phyloP scores from a whole-genome alignment of 2,329 filamentous ascomycete species.

The Aspergillus pseudoglaucus region DNA sequence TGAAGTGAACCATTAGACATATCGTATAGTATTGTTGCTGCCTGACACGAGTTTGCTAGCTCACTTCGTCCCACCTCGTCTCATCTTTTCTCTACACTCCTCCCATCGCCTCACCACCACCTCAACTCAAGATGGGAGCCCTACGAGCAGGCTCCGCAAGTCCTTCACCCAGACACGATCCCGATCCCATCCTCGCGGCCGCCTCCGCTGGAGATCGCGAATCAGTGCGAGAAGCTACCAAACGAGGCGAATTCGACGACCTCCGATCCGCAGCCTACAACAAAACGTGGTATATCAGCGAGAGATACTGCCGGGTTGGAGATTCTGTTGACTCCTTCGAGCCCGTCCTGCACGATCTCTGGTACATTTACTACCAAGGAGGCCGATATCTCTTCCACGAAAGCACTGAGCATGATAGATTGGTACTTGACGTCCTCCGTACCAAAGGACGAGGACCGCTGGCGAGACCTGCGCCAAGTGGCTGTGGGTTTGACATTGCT shows the following conservation, averaged over 20 bases:
- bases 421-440: slow-evolving; percentile 19
- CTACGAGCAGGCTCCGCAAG: too few relatives aligned
- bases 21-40: too few relatives aligned
- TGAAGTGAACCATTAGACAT: too few relatives aligned
- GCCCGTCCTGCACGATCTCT: slow-evolving; percentile 10
- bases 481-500: slow-evolving; percentile 16
- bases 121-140: too few relatives aligned
- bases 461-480: slow-evolving; percentile 7
- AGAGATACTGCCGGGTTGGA: slow-evolving; percentile 1
- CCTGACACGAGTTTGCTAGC: too few relatives aligned
- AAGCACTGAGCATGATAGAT: slow-evolving; percentile 12
- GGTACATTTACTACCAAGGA: slow-evolving; percentile 19
- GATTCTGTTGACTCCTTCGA: slow-evolving; percentile 1
- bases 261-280: slow-evolving; percentile 2
- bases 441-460: slow-evolving; percentile 8
- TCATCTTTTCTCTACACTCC: too few relatives aligned
- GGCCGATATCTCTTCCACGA: slow-evolving; percentile 9
- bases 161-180: too few relatives aligned
- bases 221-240: slow-evolving; percentile 1
- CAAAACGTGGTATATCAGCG: background rate
- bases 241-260: slow-evolving; percentile 2
- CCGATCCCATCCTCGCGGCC: too few relatives aligned
- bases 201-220: slow-evolving; percentile 1
- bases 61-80: too few relatives aligned
- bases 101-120: too few relatives aligned